Percentiles rank a stretch among this genome's conserved stretches.
These are phyloP conservation scores for Marasmius fiardii DNA, from an alignment of 1,284 basidiomycete genomes.

Conservation along the genomic window DNA sequence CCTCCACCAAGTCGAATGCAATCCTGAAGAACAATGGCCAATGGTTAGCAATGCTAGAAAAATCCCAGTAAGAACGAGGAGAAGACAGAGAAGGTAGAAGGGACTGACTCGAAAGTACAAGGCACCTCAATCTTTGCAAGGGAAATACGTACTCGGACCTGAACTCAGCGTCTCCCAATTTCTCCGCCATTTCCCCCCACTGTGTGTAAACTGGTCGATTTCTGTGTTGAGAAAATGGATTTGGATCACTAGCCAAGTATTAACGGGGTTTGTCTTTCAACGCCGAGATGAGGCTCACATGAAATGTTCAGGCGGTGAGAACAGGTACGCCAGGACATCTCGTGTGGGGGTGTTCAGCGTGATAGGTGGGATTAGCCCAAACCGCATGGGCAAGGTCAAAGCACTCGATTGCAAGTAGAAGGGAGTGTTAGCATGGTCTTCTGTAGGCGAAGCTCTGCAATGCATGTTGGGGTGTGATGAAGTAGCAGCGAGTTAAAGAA, in stretches of 20 bases:
- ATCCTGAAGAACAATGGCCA: conserved; percentile 48
- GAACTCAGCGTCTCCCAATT: conserved; percentile 67
- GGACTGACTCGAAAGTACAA: too few species aligned
- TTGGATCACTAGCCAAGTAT: conserved; percentile 27
- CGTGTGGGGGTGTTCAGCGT: conserved; percentile 54
- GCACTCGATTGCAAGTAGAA: conserved; percentile 10
- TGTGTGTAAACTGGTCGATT: conserved; percentile 45
- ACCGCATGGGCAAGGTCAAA: conserved; percentile 40
- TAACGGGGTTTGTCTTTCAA: conserved; percentile 17
- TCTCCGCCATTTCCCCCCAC: conserved; percentile 70
- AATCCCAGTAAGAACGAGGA: too few species aligned
- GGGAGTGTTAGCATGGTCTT: conserved; percentile 7
- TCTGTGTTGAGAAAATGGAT: conserved; percentile 28
- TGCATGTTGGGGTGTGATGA: neutral
- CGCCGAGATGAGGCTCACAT: conserved; percentile 36
- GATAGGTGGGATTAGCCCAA: conserved; percentile 49
- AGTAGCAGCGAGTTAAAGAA: neutral
- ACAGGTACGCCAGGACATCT: conserved; percentile 65
- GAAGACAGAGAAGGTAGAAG: too few species aligned
- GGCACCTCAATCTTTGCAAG: neutral
- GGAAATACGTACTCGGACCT: conserved; percentile 66
- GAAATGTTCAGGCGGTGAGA: conserved; percentile 63
- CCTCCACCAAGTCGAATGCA: conserved; percentile 84
- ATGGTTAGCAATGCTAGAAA: neutral
- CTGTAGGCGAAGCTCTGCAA: conserved; percentile 10